Evolutionary conservation across 352 stramenopile species (phyloP), one percentile per base, ranked within the genome.

Genomic region (Globisporangium paroecandrum): DNA sequence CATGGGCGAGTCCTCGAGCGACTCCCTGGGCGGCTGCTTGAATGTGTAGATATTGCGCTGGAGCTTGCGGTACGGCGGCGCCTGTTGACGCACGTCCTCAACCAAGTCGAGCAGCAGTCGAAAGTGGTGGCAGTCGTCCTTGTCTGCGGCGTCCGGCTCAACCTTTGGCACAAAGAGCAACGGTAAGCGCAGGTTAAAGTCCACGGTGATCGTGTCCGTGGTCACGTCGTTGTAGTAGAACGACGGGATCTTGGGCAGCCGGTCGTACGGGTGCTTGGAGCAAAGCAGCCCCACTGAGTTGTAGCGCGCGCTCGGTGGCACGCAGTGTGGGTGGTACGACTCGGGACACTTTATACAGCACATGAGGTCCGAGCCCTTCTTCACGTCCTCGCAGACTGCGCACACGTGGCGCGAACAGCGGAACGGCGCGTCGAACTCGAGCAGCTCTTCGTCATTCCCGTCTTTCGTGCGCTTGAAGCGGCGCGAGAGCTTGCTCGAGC

Each of bases 201-300:
- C 89, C 15, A 93, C 82, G 15, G 84, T 89, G 34, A 96, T 77
- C 32, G 77, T 83, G 56, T 94, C 85, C 46, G 85, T 83, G 18
- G 56, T 83, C 25, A 68, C 76, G 61, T 93, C 81, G 43, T 73
- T 76, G 51, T 93, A 73, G 69, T 91, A 94, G 62, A 85, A 87
- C 3, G 77, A 69, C 7, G 87, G 87, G 58, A 97, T 93, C 54
- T 81, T 89, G 4, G 85, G 85, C 53, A 98, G 82, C 62, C 83
- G 78, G 3, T 87, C 85, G 24, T 78, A 63, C 24, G 79, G 66
- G 67, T 98, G 94, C 66, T 94, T 92, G 66, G 87, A 96, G 69
- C 95, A 98, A 0, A 98, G 68, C 8, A 97, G 66, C 15, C 86
- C 95, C 27, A 98, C 69, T 55, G 96, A 94, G 70, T 98, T 97